Base-by-base conservation (phyloP, 2,329 filamentous ascomycete genomes). In the Ophiocordyceps robertsii region DNA sequence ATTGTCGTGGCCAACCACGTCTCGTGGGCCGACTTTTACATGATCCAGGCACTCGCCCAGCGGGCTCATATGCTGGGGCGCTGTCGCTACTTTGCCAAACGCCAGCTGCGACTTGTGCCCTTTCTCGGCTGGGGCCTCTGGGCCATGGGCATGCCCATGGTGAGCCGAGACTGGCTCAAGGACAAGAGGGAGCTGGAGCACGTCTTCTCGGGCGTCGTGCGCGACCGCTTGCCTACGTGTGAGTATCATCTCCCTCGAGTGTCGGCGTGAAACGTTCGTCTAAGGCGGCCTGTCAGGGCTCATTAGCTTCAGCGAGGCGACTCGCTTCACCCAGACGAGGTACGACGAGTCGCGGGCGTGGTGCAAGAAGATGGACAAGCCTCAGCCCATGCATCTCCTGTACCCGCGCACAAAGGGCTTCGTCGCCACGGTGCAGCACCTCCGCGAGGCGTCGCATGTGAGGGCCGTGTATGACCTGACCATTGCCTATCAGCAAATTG, bases 91-190 rank as follows among this genome's bases (percentile, higher is more conserved):
- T 79, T 80, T 54, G 71, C 75, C 43, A 81, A 80, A 59, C 66
- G 69, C 45, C 68, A 77, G 55, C 63, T 81, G 44, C 67, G 67
- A 46, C 65, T 67, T 59, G 70, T 80, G 12, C 76, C 75, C 5
- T 72, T 81, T 46, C 62, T 80, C 8, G 75, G 76, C 16, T 80
- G 75, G 76, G 77, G 74, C 2, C 62, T 80, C 30, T 78, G 74
- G 75, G 75, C 70, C 4, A 76, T 80, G 66, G 73, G 75, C 3
- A 78, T 80, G 73, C 76, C 75, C 7, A 65, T 80, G 58, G 73
- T 80, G 19, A 76, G 67, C 51, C 62, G 76, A 41, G 70, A 73
- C 42, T 80, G 77, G 75, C 65, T 68, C 50, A 64, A 63, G 45
- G 75, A 81, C 54, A 64, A 67, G 52, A 56, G 55, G 14, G 75